Evolutionary conservation across 2,329 filamentous ascomycete species (phyloP), one percentile per base, ranked within the genome.

Genomic region (Colletotrichum cuscutae): DNA sequence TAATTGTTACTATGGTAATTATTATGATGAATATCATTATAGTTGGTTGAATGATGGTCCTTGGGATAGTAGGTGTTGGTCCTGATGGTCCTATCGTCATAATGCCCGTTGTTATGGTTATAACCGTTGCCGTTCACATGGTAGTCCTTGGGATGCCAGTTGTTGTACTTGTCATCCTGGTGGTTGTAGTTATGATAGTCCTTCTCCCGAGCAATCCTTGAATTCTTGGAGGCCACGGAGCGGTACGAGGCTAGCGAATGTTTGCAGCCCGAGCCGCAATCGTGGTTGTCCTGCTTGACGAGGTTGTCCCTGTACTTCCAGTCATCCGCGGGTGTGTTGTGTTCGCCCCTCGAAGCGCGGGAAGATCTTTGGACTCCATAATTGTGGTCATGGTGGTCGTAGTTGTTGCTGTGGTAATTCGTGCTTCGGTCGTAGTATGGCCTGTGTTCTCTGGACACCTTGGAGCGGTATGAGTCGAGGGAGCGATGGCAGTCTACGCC

Each of bases 261-360:
- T 2, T 37, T 12, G 3, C 65, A 68, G 28, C 8, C 19, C 2
- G 4, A 2, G 5, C 65, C 65, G 3, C 69, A 71, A n/a, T 62
- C 9, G 5, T n/a, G 2, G 1, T 5, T 12, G 2, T 53, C 19
- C 3, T 37, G 49, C n/a, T 71, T 71, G 5, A 22, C 52, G 3
- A 71, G 49, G 58, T 62, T 71, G 22, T 63, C 69, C n/a, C 24
- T 52, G 24, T 71, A 62, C 24, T 68, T 58, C 42, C 19, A 9
- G n/a, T 58, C 35, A 5, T 71, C 64, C 13, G 26, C 46, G 8
- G 35, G 4, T 4, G 64, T 62, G 3, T 71, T 68, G 19, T 62
- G 68, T 11, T 71, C 64, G n/a, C 57, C 64, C 5, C 57, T 30
- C 1, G 49, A 68, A 11, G 49, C 57, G 7, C 32, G 49, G 12